A percentile compares a stretch with the other conserved stretches of the same genome.
Conservation (phyloP, 768 basidiomycete species). For the Russula vinacea region DNA sequence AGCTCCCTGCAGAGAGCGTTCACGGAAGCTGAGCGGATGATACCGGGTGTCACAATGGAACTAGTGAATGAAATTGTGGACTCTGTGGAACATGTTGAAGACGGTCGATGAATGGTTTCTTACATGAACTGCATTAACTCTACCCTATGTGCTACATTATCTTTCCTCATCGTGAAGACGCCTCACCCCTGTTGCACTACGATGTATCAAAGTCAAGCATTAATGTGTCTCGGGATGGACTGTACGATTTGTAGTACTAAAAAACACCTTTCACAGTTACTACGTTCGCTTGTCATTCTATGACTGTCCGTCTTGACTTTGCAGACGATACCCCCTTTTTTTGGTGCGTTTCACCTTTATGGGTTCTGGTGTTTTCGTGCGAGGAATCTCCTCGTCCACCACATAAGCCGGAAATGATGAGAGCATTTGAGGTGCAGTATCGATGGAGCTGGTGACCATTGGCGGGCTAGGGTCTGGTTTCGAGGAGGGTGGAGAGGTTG, state of each 20-base stretch:
- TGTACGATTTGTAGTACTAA: slow-evolving; percentile 21
- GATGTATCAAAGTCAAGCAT: slow-evolving; percentile 23
- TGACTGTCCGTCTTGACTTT: slow-evolving; percentile 64
- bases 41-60: slow-evolving; percentile 91
- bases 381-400: slow-evolving; percentile 47
- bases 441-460: slow-evolving; percentile 29
- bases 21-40: slow-evolving; percentile 90
- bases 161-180: slow-evolving; percentile 19
- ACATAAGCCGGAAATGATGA: slow-evolving; percentile 55
- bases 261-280: slow-evolving; percentile 8
- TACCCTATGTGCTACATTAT: slow-evolving; percentile 22
- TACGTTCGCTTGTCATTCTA: slow-evolving; percentile 31
- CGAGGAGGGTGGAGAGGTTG: slow-evolving; percentile 19
- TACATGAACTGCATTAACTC: background rate
- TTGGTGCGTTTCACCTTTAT: slow-evolving; percentile 74
- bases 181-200: slow-evolving; percentile 9
- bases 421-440: slow-evolving; percentile 29
- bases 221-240: slow-evolving; percentile 23
- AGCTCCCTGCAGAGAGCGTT: slow-evolving; percentile 87
- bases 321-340: slow-evolving; percentile 55
- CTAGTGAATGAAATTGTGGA: slow-evolving; percentile 93
- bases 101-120: slow-evolving; percentile 48
- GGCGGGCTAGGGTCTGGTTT: slow-evolving; percentile 30
- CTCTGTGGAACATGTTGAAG: slow-evolving; percentile 87
- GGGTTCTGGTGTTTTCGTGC: slow-evolving; percentile 59